A percentile compares a stretch with the other conserved stretches of the same genome.
phyloP scores from a whole-genome alignment of 805 yeast species.

The Debaryomyces tyrocola region DNA sequence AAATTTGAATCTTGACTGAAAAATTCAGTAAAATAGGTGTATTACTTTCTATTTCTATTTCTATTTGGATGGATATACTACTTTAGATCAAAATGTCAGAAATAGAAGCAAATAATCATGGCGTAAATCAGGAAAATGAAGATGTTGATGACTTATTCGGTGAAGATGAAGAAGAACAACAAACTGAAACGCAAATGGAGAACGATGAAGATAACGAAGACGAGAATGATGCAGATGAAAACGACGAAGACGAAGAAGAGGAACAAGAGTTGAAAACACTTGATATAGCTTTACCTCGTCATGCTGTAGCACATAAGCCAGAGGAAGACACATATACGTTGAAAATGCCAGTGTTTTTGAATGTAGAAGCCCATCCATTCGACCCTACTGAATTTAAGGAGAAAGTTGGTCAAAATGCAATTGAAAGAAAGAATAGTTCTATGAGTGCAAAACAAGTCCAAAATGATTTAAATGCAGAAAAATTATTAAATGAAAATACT shows the following conservation, averaged over 20 bases:
- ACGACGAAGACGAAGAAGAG: slow-evolving; percentile 24
- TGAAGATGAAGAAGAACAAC: slow-evolving; percentile 18
- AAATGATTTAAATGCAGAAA: slow-evolving; percentile 53
- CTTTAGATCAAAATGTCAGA: slow-evolving; percentile 22
- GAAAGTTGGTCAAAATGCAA: slow-evolving; percentile 39
- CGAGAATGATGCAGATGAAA: slow-evolving; percentile 33
- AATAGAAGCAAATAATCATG: slow-evolving; percentile 13
- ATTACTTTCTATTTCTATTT: too few relatives aligned
- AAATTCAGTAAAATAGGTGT: too few relatives aligned
- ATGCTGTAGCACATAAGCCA: slow-evolving; percentile 39
- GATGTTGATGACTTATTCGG: slow-evolving; percentile 40
- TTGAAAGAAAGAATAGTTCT: slow-evolving; percentile 22
- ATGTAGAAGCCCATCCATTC: slow-evolving; percentile 83
- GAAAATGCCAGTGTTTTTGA: slow-evolving; percentile 79
- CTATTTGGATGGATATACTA: too few relatives aligned
- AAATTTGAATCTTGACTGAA: too few relatives aligned
- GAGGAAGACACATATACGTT: slow-evolving; percentile 46
- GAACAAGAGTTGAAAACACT: slow-evolving; percentile 34
- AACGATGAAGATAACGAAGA: slow-evolving; percentile 21
- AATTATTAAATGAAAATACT: slow-evolving; percentile 75
- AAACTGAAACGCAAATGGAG: slow-evolving; percentile 10
- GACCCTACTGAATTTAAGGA: slow-evolving; percentile 69
- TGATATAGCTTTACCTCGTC: slow-evolving; percentile 47
- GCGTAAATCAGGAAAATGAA: slow-evolving; percentile 11
- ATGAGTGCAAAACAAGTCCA: slow-evolving; percentile 46